Conservation (phyloP, 2,329 filamentous ascomycete genomes). For the Aurifilum marmelostoma region DNA sequence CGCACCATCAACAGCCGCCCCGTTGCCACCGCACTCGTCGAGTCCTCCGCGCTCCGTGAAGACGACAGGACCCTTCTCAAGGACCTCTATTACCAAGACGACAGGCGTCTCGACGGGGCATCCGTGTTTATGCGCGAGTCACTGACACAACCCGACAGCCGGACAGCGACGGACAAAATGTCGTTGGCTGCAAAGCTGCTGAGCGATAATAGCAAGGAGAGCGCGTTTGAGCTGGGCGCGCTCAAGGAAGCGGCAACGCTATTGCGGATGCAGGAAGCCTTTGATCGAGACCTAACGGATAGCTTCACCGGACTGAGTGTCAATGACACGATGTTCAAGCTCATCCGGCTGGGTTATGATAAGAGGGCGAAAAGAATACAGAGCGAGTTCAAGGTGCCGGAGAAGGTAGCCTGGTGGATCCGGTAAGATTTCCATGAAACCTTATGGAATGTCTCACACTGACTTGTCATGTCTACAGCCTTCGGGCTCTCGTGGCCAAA, state of each 20-base stretch:
- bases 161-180: constrained; percentile 80
- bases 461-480: constrained; percentile 50
- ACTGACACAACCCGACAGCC: constrained; percentile 69
- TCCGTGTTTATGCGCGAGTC: constrained; percentile 87
- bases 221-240: constrained; percentile 70
- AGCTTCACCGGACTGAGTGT: constrained; percentile 79
- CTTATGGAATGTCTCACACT: background rate
- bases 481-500: constrained; percentile 86
- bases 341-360: constrained; percentile 79
- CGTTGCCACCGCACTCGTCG: constrained; percentile 85
- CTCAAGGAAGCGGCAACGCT: constrained; percentile 81
- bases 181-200: constrained; percentile 84
- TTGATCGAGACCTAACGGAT: constrained; percentile 78
- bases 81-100: constrained; percentile 96
- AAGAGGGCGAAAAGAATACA: constrained; percentile 87
- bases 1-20: constrained; percentile 84
- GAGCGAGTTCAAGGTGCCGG: constrained; percentile 88
- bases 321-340: constrained; percentile 89
- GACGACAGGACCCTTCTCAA: constrained; percentile 82
- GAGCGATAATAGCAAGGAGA: constrained; percentile 76
- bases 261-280: constrained; percentile 80
- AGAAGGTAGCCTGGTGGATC: constrained; percentile 89
- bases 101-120: constrained; percentile 84
- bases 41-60: constrained; percentile 73
- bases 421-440: constrained; percentile 48